Percentiles rank a stretch among this genome's conserved stretches.
phyloP scores from a whole-genome alignment of 2,329 filamentous ascomycete species.

The Neocatenulostroma microsporum region DNA sequence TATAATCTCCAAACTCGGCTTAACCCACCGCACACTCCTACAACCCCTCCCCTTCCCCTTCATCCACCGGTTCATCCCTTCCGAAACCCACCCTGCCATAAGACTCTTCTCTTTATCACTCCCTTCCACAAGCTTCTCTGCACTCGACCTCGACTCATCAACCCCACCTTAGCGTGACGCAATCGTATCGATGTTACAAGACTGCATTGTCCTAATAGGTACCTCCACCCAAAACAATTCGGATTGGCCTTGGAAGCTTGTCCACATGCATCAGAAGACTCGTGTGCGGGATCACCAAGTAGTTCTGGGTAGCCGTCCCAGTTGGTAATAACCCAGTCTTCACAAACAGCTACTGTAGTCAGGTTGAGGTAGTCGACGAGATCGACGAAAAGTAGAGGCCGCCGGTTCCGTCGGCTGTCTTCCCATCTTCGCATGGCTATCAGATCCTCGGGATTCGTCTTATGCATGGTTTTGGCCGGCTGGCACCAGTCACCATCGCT shows the following conservation, averaged over 20 bases:
- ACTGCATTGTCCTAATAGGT: constrained; percentile 15
- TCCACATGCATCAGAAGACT: constrained; percentile 29
- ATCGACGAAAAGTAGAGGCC: constrained; percentile 24
- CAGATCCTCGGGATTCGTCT: constrained; percentile 43
- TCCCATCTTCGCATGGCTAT: constrained; percentile 43
- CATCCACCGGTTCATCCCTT: constrained; percentile 27
- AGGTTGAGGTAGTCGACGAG: constrained; percentile 26
- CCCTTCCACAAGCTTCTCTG: constrained; percentile 18
- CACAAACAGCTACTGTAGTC: constrained; percentile 14
- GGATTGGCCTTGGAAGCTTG: constrained; percentile 39
- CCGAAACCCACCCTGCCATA: constrained; percentile 32
- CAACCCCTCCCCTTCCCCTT: constrained; percentile 27
- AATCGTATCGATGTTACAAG: constrained; percentile 31
- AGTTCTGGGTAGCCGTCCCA: constrained; percentile 27
- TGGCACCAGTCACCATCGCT: constrained; percentile 45
- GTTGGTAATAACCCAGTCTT: constrained; percentile 32
- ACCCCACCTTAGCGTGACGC: constrained; percentile 29
- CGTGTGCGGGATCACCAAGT: constrained; percentile 24
- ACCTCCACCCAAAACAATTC: constrained; percentile 32
- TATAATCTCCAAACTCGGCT: constrained; percentile 23
- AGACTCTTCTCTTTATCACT: constrained; percentile 31
- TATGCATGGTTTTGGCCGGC: constrained; percentile 44
- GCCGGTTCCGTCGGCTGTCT: constrained; percentile 26
- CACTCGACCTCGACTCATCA: constrained; percentile 23
- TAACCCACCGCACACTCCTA: constrained; percentile 33